Percentiles rank a stretch among this genome's conserved stretches.
These are phyloP conservation scores for Microbotryum lychnidis-dioicae DNA, from an alignment of 1,284 basidiomycete species.

Conservation along the genomic window DNA sequence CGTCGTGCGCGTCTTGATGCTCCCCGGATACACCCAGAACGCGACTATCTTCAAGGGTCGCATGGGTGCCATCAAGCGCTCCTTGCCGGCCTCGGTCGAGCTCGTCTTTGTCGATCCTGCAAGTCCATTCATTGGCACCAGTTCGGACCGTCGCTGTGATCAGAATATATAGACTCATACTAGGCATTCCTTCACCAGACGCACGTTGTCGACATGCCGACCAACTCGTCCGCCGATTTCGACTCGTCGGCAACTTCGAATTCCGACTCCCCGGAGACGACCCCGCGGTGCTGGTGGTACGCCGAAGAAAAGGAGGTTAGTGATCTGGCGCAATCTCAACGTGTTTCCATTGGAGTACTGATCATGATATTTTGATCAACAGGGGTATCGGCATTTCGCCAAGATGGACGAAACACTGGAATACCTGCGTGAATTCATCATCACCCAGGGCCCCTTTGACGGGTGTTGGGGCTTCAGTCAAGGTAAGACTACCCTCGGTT, in stretches of 20 bases:
- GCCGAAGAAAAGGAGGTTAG: too few species aligned
- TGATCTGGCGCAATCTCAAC: conserved; percentile 35
- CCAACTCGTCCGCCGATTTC: conserved; percentile 47
- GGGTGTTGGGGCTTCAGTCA: conserved; percentile 39
- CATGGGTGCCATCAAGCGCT: conserved; percentile 19
- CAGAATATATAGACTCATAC: neutral
- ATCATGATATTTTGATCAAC: conserved; percentile 40
- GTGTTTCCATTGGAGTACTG: conserved; percentile 32
- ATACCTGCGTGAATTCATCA: conserved; percentile 44
- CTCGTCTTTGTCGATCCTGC: conserved; percentile 31
- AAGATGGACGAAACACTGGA: conserved; percentile 51
- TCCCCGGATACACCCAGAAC: conserved; percentile 68
- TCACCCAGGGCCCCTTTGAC: conserved; percentile 44
- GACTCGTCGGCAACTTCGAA: conserved; percentile 51
- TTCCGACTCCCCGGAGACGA: conserved; percentile 51
- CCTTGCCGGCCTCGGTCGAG: conserved; percentile 25
- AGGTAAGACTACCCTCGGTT: conserved; percentile 43
- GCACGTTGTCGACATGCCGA: conserved; percentile 61
- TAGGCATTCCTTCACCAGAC: conserved; percentile 4
- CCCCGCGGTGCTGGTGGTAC: too few species aligned
- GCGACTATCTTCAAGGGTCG: conserved; percentile 53
- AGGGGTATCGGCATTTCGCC: conserved; percentile 15
- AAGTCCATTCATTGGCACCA: neutral
- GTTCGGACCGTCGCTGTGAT: neutral
- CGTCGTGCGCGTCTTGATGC: conserved; percentile 18